These are phyloP conservation scores for Leishmania guyanensis DNA, from an alignment of 208 protist genomes.

Conservation along the genomic window DNA sequence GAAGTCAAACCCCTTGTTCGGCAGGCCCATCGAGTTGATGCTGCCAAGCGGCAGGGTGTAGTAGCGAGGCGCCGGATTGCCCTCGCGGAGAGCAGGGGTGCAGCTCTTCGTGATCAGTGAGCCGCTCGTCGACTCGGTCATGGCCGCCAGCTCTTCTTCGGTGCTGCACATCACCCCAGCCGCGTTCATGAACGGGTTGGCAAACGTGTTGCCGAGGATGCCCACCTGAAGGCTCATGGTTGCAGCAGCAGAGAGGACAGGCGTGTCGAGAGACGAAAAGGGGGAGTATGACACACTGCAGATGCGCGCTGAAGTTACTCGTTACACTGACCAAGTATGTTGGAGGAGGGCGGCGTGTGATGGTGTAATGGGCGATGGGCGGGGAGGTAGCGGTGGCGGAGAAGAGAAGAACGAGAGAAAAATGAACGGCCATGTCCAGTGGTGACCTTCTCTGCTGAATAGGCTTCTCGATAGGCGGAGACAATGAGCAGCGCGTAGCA, in stretches of 20 bases:
- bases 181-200: constrained; percentile 91
- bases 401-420: neutral
- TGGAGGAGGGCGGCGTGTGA: neutral
- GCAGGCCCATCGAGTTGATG: constrained; percentile 92
- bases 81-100: constrained; percentile 62
- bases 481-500: neutral
- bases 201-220: constrained; percentile 59
- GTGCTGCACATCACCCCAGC: constrained; percentile 83
- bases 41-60: constrained; percentile 64
- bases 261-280: neutral
- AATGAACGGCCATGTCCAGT: neutral
- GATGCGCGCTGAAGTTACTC: neutral
- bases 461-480: neutral
- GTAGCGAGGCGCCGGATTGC: constrained; percentile 88
- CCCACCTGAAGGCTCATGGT: constrained; percentile 73
- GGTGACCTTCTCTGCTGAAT: neutral
- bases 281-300: neutral
- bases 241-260: neutral
- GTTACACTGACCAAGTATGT: neutral
- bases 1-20: constrained; percentile 85
- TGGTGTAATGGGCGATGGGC: neutral
- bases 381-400: neutral
- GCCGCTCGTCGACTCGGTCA: constrained; percentile 67
- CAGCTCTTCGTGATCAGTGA: constrained; percentile 88
- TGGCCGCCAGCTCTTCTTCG: constrained; percentile 51